Base-by-base conservation (phyloP, 768 basidiomycete species). In the Coprinopsis strossmayeri region DNA sequence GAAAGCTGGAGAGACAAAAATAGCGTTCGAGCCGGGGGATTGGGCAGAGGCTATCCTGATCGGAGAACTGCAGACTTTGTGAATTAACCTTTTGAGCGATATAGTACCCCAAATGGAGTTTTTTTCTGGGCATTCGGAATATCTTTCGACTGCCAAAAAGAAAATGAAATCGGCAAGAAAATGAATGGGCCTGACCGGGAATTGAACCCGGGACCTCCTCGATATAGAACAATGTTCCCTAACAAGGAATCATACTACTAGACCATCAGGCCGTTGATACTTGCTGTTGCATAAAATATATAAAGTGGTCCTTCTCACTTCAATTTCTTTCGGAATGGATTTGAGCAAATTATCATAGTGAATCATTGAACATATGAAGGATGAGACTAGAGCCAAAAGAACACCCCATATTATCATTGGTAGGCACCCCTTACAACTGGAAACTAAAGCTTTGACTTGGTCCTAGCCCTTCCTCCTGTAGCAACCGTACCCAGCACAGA, bases 1-100 rank as follows among this genome's bases (percentile, higher is more conserved):
- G 13, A 21, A 24, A 17, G 34, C 39, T 3, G 30, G 30, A 27
- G 35, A 24, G 27, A 49, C 35, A 12, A 56, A 52, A 40, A 51
- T 59, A 17, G 61, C 58, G 24, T 50, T 88, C 39, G 69, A 75
- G 37, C 65, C 59, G 3, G 88, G 86, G n/a, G 73, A 77, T 27
- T 64, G 64, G 51, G 82, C 71, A 0, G 68, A 79, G 7, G 79
- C 82, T 4, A 67, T 91, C 2, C 50, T 91, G 10, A 79, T 91
- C 46, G 86, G 86, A 9, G 88, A 89, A 61, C 64, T 84, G 30
- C 62, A 64, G 53, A 17, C 40, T 38, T 38, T 11, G 18, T 9
- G 9, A 10, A 10, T 5, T 5, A 17, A 18, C 5, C 5, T 38
- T 18, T 38, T 38, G 18, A 38, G 10, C 11, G 17, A 18, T 10